A percentile compares a stretch with the other conserved stretches of the same genome.
Evolutionary conservation across 805 yeast species (phyloP).

Genomic region (Brettanomyces sp.): DNA sequence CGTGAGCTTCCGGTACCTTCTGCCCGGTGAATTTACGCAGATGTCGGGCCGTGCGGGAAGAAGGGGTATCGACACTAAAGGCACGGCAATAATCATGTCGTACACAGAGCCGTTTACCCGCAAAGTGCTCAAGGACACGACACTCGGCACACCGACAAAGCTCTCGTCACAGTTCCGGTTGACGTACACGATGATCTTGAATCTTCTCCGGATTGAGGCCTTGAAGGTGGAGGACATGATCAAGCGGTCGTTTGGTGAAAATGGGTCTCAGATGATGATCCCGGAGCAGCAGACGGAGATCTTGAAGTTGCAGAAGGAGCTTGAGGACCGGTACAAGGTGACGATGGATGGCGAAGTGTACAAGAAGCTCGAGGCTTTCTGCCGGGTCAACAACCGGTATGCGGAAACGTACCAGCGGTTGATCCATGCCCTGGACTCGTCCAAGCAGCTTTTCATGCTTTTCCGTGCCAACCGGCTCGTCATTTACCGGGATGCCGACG

Average conservation of each 20-base stretch:
- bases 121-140: constrained; percentile 63
- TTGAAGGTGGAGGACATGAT: constrained; percentile 97
- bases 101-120: constrained; percentile 54
- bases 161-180: constrained; percentile 85
- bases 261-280: constrained; percentile 70
- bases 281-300: constrained; percentile 78
- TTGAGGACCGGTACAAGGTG: constrained; percentile 24
- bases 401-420: constrained; percentile 35
- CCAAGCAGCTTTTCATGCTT: constrained; percentile 37
- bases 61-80: constrained; percentile 87
- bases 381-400: constrained; percentile 36
- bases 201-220: constrained; percentile 86
- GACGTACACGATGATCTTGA: constrained; percentile 92
- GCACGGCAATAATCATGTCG: constrained; percentile 91
- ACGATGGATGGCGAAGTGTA: constrained; percentile 29
- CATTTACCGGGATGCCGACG: constrained; percentile 42
- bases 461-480: constrained; percentile 49
- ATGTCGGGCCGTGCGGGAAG: constrained; percentile 99
- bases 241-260: constrained; percentile 89
- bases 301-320: constrained; percentile 38
- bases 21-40: constrained; percentile 96
- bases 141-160: constrained; percentile 84
- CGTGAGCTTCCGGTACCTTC: constrained; percentile 62
- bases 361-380: constrained; percentile 35
- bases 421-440: constrained; percentile 32